A percentile compares a stretch with the other conserved stretches of the same genome.
These are phyloP conservation scores for Annona cherimola DNA, from an alignment of 164 flowering plant genomes.

Conservation along the genomic window DNA sequence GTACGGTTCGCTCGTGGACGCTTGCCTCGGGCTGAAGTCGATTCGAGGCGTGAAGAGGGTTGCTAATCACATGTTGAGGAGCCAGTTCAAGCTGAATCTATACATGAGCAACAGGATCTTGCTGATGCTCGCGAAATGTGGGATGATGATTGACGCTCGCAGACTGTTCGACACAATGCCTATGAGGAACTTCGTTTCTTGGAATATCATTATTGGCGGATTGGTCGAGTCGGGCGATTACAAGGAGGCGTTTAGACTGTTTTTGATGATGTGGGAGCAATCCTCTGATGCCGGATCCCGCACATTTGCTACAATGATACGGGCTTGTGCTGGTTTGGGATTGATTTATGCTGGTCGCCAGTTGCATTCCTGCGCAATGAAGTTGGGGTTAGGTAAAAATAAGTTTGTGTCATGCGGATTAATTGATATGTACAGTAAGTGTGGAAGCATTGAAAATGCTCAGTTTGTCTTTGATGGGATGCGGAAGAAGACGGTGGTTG, in stretches of 20 bases:
- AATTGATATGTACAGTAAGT: conserved; percentile 66
- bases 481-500: conserved; percentile 59
- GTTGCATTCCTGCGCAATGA: conserved; percentile 50
- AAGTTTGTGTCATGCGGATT: conserved; percentile 46
- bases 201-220: conserved; percentile 47
- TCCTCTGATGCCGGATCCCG: conserved; percentile 35
- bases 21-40: conserved; percentile 48
- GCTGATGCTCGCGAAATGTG: conserved; percentile 57
- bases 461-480: conserved; percentile 46
- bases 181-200: conserved; percentile 39
- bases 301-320: conserved; percentile 36
- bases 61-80: conserved; percentile 27
- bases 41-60: conserved; percentile 45
- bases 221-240: conserved; percentile 43
- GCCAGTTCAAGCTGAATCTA: conserved; percentile 40
- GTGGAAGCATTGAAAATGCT: conserved; percentile 59
- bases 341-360: conserved; percentile 36
- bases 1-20: conserved; percentile 48
- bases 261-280: conserved; percentile 45
- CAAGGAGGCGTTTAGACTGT: conserved; percentile 40
- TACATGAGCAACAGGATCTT: conserved; percentile 49
- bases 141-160: conserved; percentile 53
- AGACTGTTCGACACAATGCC: conserved; percentile 59
- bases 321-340: conserved; percentile 45
- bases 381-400: conserved; percentile 34